Evolutionary conservation across 1,284 basidiomycete genomes (phyloP), one percentile per base, ranked within the genome.

Genomic region (Cutaneotrichosporon dermatis): DNA sequence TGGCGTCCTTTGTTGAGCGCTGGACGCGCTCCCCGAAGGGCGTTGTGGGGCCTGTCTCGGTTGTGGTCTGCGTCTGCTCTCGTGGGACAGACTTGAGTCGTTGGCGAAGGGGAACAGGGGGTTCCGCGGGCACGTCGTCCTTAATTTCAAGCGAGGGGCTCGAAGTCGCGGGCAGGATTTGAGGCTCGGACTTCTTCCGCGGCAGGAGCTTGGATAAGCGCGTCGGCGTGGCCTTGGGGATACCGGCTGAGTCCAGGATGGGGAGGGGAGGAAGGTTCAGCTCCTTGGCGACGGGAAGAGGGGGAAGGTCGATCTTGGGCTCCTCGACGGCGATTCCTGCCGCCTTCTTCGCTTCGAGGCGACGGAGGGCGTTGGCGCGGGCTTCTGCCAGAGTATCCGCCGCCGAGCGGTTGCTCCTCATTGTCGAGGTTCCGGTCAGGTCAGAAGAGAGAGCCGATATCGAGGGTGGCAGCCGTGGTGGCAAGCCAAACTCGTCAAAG

Each of bases 311-410:
- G 39, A 61, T 41, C 48, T 54, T 57, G 37, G 51, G 51, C 54
- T 58, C 56, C n/a, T 53, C 42, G 3, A 64, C 51, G 1, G 46
- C 35, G 11, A 60, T 46, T 4, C 62, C 62, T 5, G 69, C 73
- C 42, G 65, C 68, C 62, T 69, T 69, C 57, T 68, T 70, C 33
- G 67, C 73, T 53, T 77, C 70, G 15, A 69, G 59, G 13, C 75
- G 66, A 35, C 66, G 66, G 9, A 76, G 52, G 2, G 75, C 75
- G 42, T 77, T 77, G 11, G 73, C 72, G 25, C 72, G 67, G 7
- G 75, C 75, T 33, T 67, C 66, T 0, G 74, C 75, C 6, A 77
- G 61, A 5, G 69, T 73, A 52, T 76, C 75, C 2, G 48, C 46
- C 6, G 34, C 48, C 0, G 48, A 51, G 15, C 50, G 37, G 39